phyloP scores from a whole-genome alignment of 352 stramenopile species.

The Phytophthora idaei region DNA sequence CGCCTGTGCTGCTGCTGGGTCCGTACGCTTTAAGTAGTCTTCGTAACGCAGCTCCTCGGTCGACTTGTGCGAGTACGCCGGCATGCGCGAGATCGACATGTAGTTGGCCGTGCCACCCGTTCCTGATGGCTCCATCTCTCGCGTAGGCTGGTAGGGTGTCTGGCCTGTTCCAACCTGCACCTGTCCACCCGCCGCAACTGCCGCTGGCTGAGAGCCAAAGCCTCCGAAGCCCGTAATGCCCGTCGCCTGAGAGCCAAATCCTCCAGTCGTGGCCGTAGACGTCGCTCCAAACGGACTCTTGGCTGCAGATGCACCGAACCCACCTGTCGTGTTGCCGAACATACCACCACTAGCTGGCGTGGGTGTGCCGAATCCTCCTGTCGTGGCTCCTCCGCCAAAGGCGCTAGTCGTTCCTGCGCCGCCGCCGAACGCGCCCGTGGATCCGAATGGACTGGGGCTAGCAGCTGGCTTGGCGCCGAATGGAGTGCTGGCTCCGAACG shows the following conservation, averaged over 20 bases:
- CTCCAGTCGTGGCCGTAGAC: slow-evolving; percentile 40
- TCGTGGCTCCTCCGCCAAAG: slow-evolving; percentile 43
- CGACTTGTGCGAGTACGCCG: slow-evolving; percentile 75
- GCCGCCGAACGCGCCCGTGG: slow-evolving; percentile 58
- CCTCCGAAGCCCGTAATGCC: slow-evolving; percentile 40
- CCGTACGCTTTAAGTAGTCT: slow-evolving; percentile 80
- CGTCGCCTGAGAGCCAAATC: slow-evolving; percentile 53
- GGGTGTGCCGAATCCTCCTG: slow-evolving; percentile 46
- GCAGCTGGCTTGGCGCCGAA: slow-evolving; percentile 63
- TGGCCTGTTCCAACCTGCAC: slow-evolving; percentile 75
- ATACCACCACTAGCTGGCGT: slow-evolving; percentile 41
- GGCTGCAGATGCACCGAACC: slow-evolving; percentile 44
- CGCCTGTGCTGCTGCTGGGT: slow-evolving; percentile 56
- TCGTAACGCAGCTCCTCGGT: slow-evolving; percentile 77
- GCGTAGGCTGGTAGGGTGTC: slow-evolving; percentile 71
- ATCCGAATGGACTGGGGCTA: slow-evolving; percentile 71
- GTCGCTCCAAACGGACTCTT: slow-evolving; percentile 59
- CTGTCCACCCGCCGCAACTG: slow-evolving; percentile 22
- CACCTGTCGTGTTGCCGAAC: slow-evolving; percentile 44
- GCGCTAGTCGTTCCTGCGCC: slow-evolving; percentile 35
- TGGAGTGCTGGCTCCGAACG: slow-evolving; percentile 49
- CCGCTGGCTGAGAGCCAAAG: slow-evolving; percentile 43
- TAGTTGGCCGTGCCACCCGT: slow-evolving; percentile 63
- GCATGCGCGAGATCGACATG: slow-evolving; percentile 75
- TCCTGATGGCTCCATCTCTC: slow-evolving; percentile 66